phyloP scores from a whole-genome alignment of 2,329 filamentous ascomycete species.

The Aspergillus flavus region DNA sequence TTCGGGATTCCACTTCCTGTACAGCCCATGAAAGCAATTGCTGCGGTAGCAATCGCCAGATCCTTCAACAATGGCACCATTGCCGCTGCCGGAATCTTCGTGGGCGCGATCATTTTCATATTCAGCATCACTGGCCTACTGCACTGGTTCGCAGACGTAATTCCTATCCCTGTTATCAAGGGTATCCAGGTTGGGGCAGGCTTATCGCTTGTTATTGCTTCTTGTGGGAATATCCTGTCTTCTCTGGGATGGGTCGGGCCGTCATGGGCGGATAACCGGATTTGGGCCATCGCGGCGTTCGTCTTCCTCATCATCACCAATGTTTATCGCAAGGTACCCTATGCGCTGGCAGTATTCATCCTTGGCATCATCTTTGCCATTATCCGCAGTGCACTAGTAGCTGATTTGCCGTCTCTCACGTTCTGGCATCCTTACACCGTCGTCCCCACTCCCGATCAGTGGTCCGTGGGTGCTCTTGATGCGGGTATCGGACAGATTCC shows the following conservation, averaged over 20 bases:
- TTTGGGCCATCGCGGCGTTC: constrained; percentile 77
- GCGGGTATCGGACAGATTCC: constrained; percentile 84
- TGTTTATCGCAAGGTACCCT: constrained; percentile 68
- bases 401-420: constrained; percentile 54
- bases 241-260: constrained; percentile 70
- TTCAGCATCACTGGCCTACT: constrained; percentile 81
- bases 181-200: constrained; percentile 94
- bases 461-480: constrained; percentile 59
- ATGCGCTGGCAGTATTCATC: constrained; percentile 72
- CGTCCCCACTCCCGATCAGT: constrained; percentile 51
- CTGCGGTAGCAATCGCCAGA: constrained; percentile 79
- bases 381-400: constrained; percentile 35
- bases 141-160: constrained; percentile 68
- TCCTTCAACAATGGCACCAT: constrained; percentile 69
- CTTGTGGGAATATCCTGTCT: constrained; percentile 68
- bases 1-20: constrained; percentile 92
- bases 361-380: constrained; percentile 69
- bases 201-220: constrained; percentile 77
- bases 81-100: constrained; percentile 80
- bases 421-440: constrained; percentile 63
- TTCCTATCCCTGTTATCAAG: constrained; percentile 86
- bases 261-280: constrained; percentile 71
- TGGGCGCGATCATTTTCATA: constrained; percentile 71
- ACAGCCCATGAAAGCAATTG: constrained; percentile 89
- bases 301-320: constrained; percentile 70